Percentiles rank a stretch among this genome's conserved stretches.
Evolutionary conservation across 2,329 filamentous ascomycete species (phyloP).

Genomic region (Pleurostoma richardsiae): DNA sequence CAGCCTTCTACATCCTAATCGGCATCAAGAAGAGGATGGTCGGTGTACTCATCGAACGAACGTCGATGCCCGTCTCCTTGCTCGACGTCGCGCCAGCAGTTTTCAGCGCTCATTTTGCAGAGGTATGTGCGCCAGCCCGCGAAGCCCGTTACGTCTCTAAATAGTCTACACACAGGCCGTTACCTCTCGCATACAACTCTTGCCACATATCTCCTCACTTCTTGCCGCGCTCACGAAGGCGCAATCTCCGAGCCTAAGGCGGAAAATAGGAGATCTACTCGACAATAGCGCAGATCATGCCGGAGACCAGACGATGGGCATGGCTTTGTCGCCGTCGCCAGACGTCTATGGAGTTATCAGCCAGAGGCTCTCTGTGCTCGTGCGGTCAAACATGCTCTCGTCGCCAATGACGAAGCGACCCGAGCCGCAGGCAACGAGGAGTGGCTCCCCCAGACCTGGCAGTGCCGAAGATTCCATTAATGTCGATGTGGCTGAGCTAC

Average conservation of each 20-base stretch:
- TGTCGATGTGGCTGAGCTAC: too few relatives aligned
- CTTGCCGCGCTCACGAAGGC: background rate
- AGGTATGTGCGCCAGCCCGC: background rate
- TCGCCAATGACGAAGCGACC: too few relatives aligned
- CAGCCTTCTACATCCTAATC: background rate
- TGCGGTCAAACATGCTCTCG: too few relatives aligned
- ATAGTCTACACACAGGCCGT: background rate
- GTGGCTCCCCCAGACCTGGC: too few relatives aligned
- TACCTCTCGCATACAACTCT: background rate
- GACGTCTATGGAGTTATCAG: too few relatives aligned
- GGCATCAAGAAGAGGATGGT: background rate
- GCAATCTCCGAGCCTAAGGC: background rate
- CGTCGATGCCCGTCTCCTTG: background rate
- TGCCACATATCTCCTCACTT: background rate
- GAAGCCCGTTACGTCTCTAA: background rate
- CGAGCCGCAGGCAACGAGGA: too few relatives aligned
- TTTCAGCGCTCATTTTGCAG: background rate
- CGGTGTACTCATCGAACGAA: background rate
- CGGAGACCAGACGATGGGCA: background rate
- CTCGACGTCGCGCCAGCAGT: background rate
- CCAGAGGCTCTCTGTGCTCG: too few relatives aligned
- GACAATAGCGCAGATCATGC: background rate
- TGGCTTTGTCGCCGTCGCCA: too few relatives aligned
- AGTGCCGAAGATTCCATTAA: too few relatives aligned
- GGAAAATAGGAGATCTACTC: background rate